These are phyloP conservation scores for Lentinula guzmanii DNA, from an alignment of 768 basidiomycete genomes.

Conservation along the genomic window DNA sequence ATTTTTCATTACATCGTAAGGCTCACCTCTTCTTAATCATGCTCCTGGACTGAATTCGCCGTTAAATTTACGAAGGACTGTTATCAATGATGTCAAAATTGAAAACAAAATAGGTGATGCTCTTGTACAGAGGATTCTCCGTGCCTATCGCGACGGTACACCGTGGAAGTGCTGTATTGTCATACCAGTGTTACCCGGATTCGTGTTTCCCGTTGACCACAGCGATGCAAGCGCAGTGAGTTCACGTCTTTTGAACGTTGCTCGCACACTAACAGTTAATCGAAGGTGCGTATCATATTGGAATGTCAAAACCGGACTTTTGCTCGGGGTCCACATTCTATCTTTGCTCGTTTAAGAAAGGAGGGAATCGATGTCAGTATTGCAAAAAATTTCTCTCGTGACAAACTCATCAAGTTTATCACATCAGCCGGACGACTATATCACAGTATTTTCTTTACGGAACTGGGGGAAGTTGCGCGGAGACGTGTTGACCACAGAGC, in stretches of 20 bases:
- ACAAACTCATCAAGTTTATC: constrained; percentile 8
- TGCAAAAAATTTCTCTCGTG: not conserved
- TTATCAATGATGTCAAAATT: constrained; percentile 76
- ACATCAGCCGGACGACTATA: constrained; percentile 82
- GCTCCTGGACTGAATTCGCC: not conserved
- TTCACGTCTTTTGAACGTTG: constrained; percentile 7
- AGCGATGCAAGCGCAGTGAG: constrained; percentile 87
- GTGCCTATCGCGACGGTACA: constrained; percentile 73
- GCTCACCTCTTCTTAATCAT: not conserved
- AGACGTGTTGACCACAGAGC: constrained; percentile 82
- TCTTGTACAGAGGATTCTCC: constrained; percentile 83
- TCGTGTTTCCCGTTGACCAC: constrained; percentile 89
- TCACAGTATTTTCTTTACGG: constrained; percentile 84
- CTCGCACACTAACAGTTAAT: constrained; percentile 1
- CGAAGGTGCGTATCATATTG: constrained; percentile 85
- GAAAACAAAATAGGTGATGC: constrained; percentile 96
- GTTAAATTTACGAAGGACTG: constrained; percentile 45
- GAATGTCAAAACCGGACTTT: constrained; percentile 94
- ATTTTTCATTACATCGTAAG: constrained; percentile 87
- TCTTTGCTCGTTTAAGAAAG: constrained; percentile 78
- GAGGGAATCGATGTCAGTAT: constrained; percentile 80
- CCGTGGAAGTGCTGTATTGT: constrained; percentile 92
- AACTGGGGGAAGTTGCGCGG: constrained; percentile 91
- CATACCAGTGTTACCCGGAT: constrained; percentile 90
- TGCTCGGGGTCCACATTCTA: constrained; percentile 83